phyloP scores from a whole-genome alignment of 2,329 filamentous ascomycete species.

The Simplicillium aogashimaense region DNA sequence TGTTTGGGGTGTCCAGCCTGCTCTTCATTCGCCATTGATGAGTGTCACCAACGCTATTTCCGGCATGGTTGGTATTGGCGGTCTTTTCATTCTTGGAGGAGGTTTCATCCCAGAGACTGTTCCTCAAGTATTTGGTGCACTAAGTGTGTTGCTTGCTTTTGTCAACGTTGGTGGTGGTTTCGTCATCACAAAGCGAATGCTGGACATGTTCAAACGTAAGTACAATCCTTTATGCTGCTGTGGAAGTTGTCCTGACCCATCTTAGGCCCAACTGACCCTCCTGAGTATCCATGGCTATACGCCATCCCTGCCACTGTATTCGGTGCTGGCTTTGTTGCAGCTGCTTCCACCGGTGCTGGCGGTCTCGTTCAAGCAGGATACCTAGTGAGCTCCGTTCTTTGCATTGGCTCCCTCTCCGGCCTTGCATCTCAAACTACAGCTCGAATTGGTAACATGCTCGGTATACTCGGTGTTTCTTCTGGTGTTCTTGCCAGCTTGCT shows the following conservation, averaged over 20 bases:
- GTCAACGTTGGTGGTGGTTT: constrained; percentile 86
- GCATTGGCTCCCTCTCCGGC: constrained; percentile 74
- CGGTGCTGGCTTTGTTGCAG: constrained; percentile 70
- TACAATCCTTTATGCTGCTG: background rate
- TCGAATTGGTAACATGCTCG: constrained; percentile 74
- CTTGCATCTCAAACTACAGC: constrained; percentile 77
- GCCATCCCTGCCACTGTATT: constrained; percentile 68
- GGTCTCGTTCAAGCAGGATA: constrained; percentile 84
- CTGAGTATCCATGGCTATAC: constrained; percentile 83
- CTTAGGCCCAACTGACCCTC: constrained; percentile 68
- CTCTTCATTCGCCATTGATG: constrained; percentile 83
- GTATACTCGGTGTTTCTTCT: constrained; percentile 74
- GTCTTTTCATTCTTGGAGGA: constrained; percentile 81
- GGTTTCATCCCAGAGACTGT: constrained; percentile 69
- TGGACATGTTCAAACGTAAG: constrained; percentile 78
- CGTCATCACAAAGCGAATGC: constrained; percentile 85
- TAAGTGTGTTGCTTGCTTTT: constrained; percentile 75
- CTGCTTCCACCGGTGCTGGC: constrained; percentile 70
- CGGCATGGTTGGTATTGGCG: constrained; percentile 82
- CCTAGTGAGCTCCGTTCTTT: constrained; percentile 72
- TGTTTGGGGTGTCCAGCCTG: constrained; percentile 77
- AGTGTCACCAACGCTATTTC: constrained; percentile 90
- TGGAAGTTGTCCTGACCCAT: constrained; percentile 6
- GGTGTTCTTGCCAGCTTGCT: constrained; percentile 76
- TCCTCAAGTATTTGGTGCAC: constrained; percentile 67